Base-by-base conservation (phyloP, 768 basidiomycete genomes). In the Boletales sp. region DNA sequence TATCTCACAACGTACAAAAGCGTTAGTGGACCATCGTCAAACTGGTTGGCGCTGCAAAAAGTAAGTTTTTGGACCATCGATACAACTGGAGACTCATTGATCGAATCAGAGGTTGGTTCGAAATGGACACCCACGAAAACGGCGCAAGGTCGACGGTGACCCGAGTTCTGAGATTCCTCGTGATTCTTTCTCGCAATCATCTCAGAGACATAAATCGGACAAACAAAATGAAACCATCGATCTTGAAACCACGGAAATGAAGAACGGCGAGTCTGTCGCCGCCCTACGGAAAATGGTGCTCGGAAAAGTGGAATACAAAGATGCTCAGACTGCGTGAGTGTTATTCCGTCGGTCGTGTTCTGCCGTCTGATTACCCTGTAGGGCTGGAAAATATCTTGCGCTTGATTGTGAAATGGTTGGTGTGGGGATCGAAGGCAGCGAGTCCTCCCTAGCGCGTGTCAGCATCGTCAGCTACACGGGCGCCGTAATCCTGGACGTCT, bases 391-490 rank as follows among this genome's bases (percentile, higher is more conserved):
- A 61, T 87, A 87, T 54, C 71, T 97, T 38, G 83, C 92, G 0
- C 72, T 99, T 27, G 95, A 99, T 68, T 98, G 95, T 60, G 95
- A 98, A 69, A 97, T 98, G 93, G 94, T 98, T 11, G 94, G 94
- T 5, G 80, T 95, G n/a, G 93, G 93, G 1, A 76, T 82, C n/a
- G 77, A 84, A 21, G 91, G 90, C 18, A 69, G 68, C 3, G 91
- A 95, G 64, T 92, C 89, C 0, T 85, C 87, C 0, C 77, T 97
- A 13, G 94, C 93, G 2, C 84, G 94, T 30, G 89, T 95, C 54
- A 90, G 87, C 44, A 64, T 97, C 36, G 92, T 97, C 49, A 95
- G 97, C 67, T 95, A 83, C 63, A 74, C 90, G 52, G 95, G 95
- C 0, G 82, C 77, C 1, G 74, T 89, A 24, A 72, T 86, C 37